Base-by-base conservation (phyloP, 805 yeast species). In the Cyberlindnera subsufficiens region DNA sequence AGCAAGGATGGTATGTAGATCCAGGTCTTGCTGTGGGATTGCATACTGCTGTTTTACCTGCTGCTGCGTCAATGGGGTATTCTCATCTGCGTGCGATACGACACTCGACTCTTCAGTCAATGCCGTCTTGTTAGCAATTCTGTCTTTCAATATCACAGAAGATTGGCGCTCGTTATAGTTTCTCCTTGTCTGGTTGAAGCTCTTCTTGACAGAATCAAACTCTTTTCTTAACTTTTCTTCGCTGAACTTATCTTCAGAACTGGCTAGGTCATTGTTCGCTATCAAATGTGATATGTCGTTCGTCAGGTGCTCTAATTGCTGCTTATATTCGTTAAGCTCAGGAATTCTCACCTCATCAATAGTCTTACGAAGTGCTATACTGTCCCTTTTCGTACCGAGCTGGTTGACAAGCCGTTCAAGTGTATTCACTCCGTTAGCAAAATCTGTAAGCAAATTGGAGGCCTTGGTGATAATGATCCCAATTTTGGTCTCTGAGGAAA, bases 1-100 rank as follows among this genome's bases (percentile, higher is more conserved):
- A 3, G 89, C 79, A 5, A 85, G 61, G 1, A 80, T 59, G 1
- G 76, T 54, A 52, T 86, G 91, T 48, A 80, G 78, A 49, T 78
- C 84, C 18, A 84, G 56, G 39, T 82, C 78, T 25, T 80, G 68
- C 46, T 73, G 72, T 11, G 59, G 52, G 1, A 71, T 55, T 1
- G 58, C 44, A 30, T 64, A 65, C 20, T 58, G 57, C 43, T 69
- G 55, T 22, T 46, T 51, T 15, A 46, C 42, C 25, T 38, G 45
- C 10, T 34, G 37, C 19, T 32, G 34, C 31, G 52, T 38, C 25
- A 56, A 39, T 18, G 60, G 60, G 0, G 60, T 54, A 15, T 35
- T 31, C 29, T 55, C 60, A 30, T 39, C 31, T 6, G 43, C 35
- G 5, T 32, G 19, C 10, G 50, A 36, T 2, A 25, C 10, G 6